Conservation (phyloP, 306 rosid species). For the Corylus avellana region DNA sequence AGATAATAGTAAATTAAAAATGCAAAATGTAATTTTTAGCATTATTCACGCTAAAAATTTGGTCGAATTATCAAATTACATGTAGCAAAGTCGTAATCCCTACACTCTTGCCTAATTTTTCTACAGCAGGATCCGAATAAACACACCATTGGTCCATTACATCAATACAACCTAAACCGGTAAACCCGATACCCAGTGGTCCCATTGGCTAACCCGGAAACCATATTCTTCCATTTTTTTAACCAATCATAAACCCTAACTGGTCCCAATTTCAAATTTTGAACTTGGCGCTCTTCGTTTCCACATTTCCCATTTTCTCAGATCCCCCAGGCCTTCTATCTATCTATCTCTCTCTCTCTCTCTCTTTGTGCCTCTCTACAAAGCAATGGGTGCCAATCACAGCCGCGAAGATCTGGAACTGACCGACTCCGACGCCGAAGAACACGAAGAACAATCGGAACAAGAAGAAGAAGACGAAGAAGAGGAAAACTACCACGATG, state of each 20-base stretch:
- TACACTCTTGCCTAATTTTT: no score
- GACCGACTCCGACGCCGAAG: slow-evolving; percentile 66
- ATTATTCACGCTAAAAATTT: no score
- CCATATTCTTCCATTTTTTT: not conserved
- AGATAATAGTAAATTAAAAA: no score
- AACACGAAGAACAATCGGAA: not conserved
- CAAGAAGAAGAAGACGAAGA: slow-evolving; percentile 32
- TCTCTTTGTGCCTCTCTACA: not conserved
- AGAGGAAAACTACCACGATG: slow-evolving; percentile 55
- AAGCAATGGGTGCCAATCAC: slow-evolving; percentile 66
- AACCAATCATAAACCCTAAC: slow-evolving; percentile 24
- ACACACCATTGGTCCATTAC: no score
- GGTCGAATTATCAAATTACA: no score
- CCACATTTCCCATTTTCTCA: not conserved
- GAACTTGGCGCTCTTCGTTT: slow-evolving; percentile 49
- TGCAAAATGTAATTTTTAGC: no score
- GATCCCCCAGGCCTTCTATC: not conserved
- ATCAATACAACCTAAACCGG: not conserved
- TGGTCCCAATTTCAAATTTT: slow-evolving; percentile 54
- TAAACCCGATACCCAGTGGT: not conserved
- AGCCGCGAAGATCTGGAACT: slow-evolving; percentile 69
- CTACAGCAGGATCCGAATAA: no score
- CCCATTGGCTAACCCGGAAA: not conserved
- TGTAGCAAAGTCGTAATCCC: no score
- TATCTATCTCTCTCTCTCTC: not conserved